A percentile compares a stretch with the other conserved stretches of the same genome.
phyloP scores from a whole-genome alignment of 2,329 filamentous ascomycete genomes.

The Drechslerella stenobrocha region DNA sequence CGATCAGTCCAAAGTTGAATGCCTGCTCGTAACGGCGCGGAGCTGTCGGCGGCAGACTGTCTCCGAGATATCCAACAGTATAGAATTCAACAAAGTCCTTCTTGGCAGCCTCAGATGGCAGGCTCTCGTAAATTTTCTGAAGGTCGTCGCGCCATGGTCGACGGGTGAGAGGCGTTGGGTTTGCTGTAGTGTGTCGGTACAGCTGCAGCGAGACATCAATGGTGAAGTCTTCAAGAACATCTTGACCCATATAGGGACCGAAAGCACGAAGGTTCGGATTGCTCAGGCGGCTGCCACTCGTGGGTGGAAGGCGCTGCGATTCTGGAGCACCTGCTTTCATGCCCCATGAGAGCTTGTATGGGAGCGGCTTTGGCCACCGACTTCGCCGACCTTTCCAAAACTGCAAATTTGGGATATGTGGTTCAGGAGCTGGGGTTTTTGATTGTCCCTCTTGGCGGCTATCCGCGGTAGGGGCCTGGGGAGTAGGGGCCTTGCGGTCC shows the following conservation, averaged over 20 bases:
- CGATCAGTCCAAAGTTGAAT: slow-evolving; percentile 19
- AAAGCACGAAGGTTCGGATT: not conserved
- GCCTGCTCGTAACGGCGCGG: slow-evolving; percentile 17
- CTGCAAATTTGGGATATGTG: not conserved
- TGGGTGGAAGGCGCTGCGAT: not conserved
- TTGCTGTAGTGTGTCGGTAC: slow-evolving; percentile 1
- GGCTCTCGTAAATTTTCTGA: slow-evolving; percentile 7
- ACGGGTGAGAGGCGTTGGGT: slow-evolving; percentile 1
- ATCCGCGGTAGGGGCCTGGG: too few species aligned
- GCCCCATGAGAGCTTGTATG: not conserved
- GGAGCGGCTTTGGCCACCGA: not conserved
- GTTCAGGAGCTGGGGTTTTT: not conserved
- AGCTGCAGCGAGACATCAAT: slow-evolving; percentile 2
- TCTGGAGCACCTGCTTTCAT: not conserved
- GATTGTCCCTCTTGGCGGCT: not conserved
- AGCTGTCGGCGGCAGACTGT: not conserved
- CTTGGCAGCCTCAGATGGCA: not conserved
- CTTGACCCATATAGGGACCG: not conserved
- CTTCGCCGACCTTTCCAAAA: not conserved
- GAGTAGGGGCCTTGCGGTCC: too few species aligned
- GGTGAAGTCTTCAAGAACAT: not conserved
- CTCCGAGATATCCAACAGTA: slow-evolving; percentile 16
- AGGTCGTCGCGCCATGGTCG: slow-evolving; percentile 30
- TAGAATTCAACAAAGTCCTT: slow-evolving; percentile 12
- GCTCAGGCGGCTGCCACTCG: not conserved